phyloP scores from a whole-genome alignment of 495 filamentous ascomycete species.

The Usnea hakonensis region DNA sequence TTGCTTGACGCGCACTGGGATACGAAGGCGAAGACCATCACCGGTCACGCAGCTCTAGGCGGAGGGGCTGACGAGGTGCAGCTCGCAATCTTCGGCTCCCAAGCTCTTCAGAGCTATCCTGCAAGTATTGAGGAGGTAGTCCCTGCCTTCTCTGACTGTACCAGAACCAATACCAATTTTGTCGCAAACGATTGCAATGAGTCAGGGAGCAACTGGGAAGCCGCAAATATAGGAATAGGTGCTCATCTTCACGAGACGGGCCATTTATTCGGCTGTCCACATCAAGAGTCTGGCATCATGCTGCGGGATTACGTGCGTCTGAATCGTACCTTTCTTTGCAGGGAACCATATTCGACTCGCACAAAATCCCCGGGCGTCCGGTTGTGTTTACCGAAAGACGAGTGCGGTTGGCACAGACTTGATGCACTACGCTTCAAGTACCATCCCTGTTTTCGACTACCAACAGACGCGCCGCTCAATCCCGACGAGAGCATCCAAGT shows the following conservation, averaged over 20 bases:
- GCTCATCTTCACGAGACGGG: constrained; percentile 86
- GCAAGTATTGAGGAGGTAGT: constrained; percentile 77
- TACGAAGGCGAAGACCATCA: constrained; percentile 54
- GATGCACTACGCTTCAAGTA: constrained; percentile 81
- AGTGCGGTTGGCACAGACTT: constrained; percentile 82
- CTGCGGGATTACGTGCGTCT: constrained; percentile 73
- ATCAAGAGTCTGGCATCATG: constrained; percentile 85
- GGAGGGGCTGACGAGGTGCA: constrained; percentile 62
- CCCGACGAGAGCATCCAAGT: constrained; percentile 75
- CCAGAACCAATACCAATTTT: constrained; percentile 69
- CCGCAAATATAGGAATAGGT: constrained; percentile 84
- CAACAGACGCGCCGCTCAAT: constrained; percentile 59
- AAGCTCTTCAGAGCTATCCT: constrained; percentile 81
- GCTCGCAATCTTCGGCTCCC: constrained; percentile 83
- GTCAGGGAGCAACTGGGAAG: constrained; percentile 82
- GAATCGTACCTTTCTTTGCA: constrained; percentile 71
- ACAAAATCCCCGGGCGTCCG: constrained; percentile 72
- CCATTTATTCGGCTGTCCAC: constrained; percentile 79
- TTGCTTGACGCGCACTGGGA: constrained; percentile 88
- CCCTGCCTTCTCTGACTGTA: constrained; percentile 80
- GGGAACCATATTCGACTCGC: constrained; percentile 74
- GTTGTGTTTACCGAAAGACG: constrained; percentile 61
- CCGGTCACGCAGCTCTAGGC: constrained; percentile 74
- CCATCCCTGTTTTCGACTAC: constrained; percentile 84
- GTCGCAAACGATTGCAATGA: constrained; percentile 81